Base-by-base conservation (phyloP, 495 filamentous ascomycete genomes). In the Penicillium lividum region DNA sequence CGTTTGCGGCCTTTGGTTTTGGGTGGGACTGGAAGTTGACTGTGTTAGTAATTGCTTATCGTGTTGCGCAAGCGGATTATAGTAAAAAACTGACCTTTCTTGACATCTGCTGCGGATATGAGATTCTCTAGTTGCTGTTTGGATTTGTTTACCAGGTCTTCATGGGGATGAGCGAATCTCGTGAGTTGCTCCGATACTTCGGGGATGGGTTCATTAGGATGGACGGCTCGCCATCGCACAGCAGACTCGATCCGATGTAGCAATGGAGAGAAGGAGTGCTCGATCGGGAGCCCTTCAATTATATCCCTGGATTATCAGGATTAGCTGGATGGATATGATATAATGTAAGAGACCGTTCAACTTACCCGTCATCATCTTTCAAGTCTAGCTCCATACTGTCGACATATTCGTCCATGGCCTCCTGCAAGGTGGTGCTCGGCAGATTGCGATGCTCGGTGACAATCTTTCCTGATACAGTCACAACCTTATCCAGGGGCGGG, bases 231-330 rank as follows among this genome's bases (percentile, higher is more conserved):
- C 69, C 86, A 84, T 30, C 89, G 85, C 54, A 97, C 84, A 40
- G 90, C 90, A 73, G 95, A 86, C 57, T 91, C 89, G 40, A 97
- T 83, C 53, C 93, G 88, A 69, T 98, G 94, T 25, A 97, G 76
- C n/a, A 90, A 65, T n/a, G 94, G 92, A n/a, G 90, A 92, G 75
- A 85, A 98, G 2, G 86, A 85, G 50, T 97, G 90, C 29, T 95
- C 91, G 49, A 96, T 82, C 8, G 85, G 79, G 34, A 89, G 83
- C 42, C 90, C 92, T 59, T 96, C 89, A 10, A 78, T 71, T 1
- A 79, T 78, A 10, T 90, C 79, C n/a, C 88, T 92, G 53, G 11
- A 13, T 52, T 27, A 58, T 82, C 59, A 82, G 13, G 30, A 30
- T 51, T 27, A 52, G 33, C 28, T 40, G n/a, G 22, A 59, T 42